Percentiles rank a stretch among this genome's conserved stretches.
These are phyloP conservation scores for Pythium vanterpoolii DNA, from an alignment of 352 stramenopile genomes.

Conservation along the genomic window DNA sequence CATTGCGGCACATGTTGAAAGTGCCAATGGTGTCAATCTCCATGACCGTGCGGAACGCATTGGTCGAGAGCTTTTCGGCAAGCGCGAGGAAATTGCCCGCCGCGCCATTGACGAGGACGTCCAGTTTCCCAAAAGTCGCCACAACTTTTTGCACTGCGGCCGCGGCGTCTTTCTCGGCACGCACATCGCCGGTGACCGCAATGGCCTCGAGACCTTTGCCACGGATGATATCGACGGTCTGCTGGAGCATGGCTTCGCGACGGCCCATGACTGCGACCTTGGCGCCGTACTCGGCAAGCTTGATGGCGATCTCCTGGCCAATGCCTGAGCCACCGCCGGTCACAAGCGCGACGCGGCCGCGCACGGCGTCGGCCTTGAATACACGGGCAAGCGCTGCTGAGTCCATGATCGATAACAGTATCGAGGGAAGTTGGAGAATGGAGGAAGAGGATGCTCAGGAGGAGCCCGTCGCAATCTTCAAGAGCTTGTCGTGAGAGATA, in stretches of 20 bases:
- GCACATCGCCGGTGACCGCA: slow-evolving; percentile 78
- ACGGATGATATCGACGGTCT: slow-evolving; percentile 60
- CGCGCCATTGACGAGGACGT: slow-evolving; percentile 93
- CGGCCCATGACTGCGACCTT: slow-evolving; percentile 93
- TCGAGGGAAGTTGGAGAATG: neutral
- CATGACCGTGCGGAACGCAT: slow-evolving; percentile 95
- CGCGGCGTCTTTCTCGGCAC: slow-evolving; percentile 73
- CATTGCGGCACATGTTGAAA: slow-evolving; percentile 94
- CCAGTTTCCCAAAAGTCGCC: slow-evolving; percentile 78
- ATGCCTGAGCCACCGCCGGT: slow-evolving; percentile 94
- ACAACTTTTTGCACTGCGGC: slow-evolving; percentile 76
- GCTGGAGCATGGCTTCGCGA: slow-evolving; percentile 86
- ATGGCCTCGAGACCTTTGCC: slow-evolving; percentile 51
- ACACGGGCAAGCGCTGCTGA: slow-evolving; percentile 41
- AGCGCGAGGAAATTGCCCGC: slow-evolving; percentile 93
- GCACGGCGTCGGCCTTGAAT: slow-evolving; percentile 52
- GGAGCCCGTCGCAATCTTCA: slow-evolving; percentile 7
- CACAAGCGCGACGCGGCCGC: slow-evolving; percentile 85
- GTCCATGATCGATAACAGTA: slow-evolving; percentile 53
- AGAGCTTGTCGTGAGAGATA: slow-evolving; percentile 1
- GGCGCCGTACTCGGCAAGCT: slow-evolving; percentile 90
- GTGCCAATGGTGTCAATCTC: slow-evolving; percentile 95
- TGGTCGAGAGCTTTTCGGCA: slow-evolving; percentile 86
- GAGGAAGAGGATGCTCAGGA: neutral
- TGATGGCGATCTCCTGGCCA: slow-evolving; percentile 92